These are phyloP conservation scores for Cadophora sp. DNA, from an alignment of 2,329 filamentous ascomycete genomes.

Conservation along the genomic window DNA sequence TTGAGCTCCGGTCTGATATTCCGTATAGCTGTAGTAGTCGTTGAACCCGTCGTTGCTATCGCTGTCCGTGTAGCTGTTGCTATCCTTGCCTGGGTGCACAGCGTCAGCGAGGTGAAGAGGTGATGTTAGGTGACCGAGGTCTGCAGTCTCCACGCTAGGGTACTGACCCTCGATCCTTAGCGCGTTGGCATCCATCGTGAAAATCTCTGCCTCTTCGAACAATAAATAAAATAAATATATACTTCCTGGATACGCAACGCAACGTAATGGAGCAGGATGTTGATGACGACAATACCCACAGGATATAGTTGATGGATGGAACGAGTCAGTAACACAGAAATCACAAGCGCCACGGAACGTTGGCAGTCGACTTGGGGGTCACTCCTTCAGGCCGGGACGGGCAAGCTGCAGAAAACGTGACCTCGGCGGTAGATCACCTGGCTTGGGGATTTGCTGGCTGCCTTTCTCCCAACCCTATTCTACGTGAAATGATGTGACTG, in stretches of 20 bases:
- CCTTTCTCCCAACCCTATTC: neutral
- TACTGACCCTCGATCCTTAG: slow-evolving; percentile 17
- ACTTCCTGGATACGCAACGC: neutral
- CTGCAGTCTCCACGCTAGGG: slow-evolving; percentile 1
- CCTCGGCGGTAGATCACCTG: slow-evolving; percentile 12
- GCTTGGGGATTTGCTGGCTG: neutral
- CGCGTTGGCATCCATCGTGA: slow-evolving; percentile 17
- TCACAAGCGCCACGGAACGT: slow-evolving; percentile 1
- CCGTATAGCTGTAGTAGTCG: slow-evolving; percentile 3
- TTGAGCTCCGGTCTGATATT: slow-evolving; percentile 1
- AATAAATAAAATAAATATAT: slow-evolving; percentile 2
- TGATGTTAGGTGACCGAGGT: neutral
- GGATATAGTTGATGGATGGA: slow-evolving; percentile 1
- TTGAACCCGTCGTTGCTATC: neutral
- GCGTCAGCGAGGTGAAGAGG: neutral
- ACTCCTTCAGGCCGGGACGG: neutral
- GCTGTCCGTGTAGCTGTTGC: neutral
- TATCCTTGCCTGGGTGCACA: slow-evolving; percentile 11
- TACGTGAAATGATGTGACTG: neutral
- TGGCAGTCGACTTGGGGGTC: slow-evolving; percentile 9
- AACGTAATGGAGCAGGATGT: neutral
- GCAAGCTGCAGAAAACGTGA: slow-evolving; percentile 15
- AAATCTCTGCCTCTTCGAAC: neutral
- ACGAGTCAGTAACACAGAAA: neutral
- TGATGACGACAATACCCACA: slow-evolving; percentile 12